Evolutionary conservation across 495 filamentous ascomycete species (phyloP).

Genomic region (Podospora pseudopauciseta): DNA sequence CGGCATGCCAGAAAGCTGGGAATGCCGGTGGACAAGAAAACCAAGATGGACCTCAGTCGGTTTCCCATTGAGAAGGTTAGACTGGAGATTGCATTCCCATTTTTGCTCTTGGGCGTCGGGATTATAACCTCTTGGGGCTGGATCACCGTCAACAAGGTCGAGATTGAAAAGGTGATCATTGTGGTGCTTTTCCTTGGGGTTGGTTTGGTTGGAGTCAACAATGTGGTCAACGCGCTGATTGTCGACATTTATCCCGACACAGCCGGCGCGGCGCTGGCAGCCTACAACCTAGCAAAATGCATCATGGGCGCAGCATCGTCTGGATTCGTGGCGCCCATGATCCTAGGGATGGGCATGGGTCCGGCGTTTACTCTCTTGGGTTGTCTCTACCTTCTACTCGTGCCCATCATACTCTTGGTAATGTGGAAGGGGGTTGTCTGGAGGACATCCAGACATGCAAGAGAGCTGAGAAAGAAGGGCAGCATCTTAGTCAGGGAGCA

Average conservation of each 20-base stretch:
- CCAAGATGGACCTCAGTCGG: slow-evolving; percentile 46
- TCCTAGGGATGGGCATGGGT: slow-evolving; percentile 59
- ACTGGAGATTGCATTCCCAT: slow-evolving; percentile 52
- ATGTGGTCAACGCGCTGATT: slow-evolving; percentile 51
- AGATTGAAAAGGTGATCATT: slow-evolving; percentile 33
- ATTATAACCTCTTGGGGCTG: slow-evolving; percentile 55
- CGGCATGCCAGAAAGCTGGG: slow-evolving; percentile 40
- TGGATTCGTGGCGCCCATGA: slow-evolving; percentile 63
- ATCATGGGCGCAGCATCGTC: slow-evolving; percentile 64
- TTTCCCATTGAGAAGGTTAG: slow-evolving; percentile 66
- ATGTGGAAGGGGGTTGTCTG: slow-evolving; percentile 41
- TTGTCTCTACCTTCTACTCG: slow-evolving; percentile 48
- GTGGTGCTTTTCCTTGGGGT: slow-evolving; percentile 55
- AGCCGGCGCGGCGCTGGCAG: slow-evolving; percentile 63
- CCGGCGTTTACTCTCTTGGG: slow-evolving; percentile 70
- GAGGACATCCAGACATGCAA: slow-evolving; percentile 19
- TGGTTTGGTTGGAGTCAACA: slow-evolving; percentile 48
- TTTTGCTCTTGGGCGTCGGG: slow-evolving; percentile 38
- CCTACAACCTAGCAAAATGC: slow-evolving; percentile 67
- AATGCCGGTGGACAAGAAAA: slow-evolving; percentile 45
- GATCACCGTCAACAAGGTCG: slow-evolving; percentile 43
- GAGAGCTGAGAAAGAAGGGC: neutral
- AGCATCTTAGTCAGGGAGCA: neutral
- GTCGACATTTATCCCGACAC: slow-evolving; percentile 62
- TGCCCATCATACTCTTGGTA: slow-evolving; percentile 49